Percentiles rank a stretch among this genome's conserved stretches.
These are phyloP conservation scores for Eimeria praecox DNA, from an alignment of 169 alveolate species.

Conservation along the genomic window DNA sequence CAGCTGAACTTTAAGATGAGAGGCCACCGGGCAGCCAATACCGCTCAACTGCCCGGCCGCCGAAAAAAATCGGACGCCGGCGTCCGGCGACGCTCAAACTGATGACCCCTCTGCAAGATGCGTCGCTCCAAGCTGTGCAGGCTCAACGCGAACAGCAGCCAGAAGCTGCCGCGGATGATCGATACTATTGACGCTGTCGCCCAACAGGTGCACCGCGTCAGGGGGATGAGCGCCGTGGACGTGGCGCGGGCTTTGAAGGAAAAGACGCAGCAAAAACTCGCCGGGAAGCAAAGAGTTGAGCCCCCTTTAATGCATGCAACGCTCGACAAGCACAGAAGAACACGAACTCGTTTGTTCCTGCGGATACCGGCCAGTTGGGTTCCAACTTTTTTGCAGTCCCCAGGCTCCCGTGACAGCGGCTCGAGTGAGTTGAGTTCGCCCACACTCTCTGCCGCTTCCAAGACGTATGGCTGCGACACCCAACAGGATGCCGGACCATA, in stretches of 20 bases:
- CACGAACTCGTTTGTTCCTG: constrained; percentile 70
- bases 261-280: constrained; percentile 75
- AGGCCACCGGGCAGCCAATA: constrained; percentile 74
- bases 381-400: constrained; percentile 67
- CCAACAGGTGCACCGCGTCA: constrained; percentile 73
- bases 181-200: constrained; percentile 67
- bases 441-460: constrained; percentile 74
- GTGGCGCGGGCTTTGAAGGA: constrained; percentile 21
- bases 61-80: constrained; percentile 74
- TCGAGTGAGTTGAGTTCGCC: constrained; percentile 66
- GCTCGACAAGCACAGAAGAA: constrained; percentile 66
- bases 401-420: constrained; percentile 67
- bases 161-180: constrained; percentile 47
- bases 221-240: constrained; percentile 55
- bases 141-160: constrained; percentile 34
- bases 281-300: constrained; percentile 60
- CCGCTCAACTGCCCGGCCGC: constrained; percentile 73
- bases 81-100: constrained; percentile 48
- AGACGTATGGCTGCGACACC: constrained; percentile 67
- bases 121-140: constrained; percentile 31
- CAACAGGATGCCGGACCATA: constrained; percentile 53
- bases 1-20: constrained; percentile 16
- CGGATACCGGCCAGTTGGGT: constrained; percentile 23
- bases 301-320: constrained; percentile 37
- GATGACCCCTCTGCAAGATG: constrained; percentile 51